These are phyloP conservation scores for Fennellomyces sp. DNA, from an alignment of 371 early-diverging fungal species.

Conservation along the genomic window DNA sequence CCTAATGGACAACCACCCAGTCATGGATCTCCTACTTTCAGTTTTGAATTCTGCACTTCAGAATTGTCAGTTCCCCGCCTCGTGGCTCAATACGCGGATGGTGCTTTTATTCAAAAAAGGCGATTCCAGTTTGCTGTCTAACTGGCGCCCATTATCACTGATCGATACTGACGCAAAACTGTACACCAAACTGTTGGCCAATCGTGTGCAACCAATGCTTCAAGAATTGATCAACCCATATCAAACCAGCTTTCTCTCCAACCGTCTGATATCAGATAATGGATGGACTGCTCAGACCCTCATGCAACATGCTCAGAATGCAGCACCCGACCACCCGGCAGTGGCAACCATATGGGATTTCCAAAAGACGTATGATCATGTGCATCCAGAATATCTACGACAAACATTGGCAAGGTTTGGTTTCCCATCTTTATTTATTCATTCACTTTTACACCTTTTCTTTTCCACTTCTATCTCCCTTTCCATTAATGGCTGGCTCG, in stretches of 20 bases:
- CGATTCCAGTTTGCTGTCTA: slow-evolving; percentile 12
- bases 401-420: not conserved
- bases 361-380: not conserved
- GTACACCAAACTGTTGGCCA: slow-evolving; percentile 15
- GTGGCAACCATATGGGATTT: not conserved
- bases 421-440: not conserved
- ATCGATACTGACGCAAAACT: slow-evolving; percentile 15
- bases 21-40: slow-evolving; percentile 1
- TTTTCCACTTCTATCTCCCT: not conserved
- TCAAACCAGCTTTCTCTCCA: slow-evolving; percentile 22
- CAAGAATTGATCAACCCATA: slow-evolving; percentile 3
- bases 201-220: not conserved
- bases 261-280: slow-evolving; percentile 11
- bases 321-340: not conserved
- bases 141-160: slow-evolving; percentile 27
- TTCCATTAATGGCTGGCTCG: slow-evolving; percentile 20
- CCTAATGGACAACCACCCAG: not conserved
- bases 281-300: slow-evolving; percentile 7
- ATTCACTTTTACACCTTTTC: not conserved
- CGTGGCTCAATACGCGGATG: slow-evolving; percentile 14
- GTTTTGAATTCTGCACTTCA: slow-evolving; percentile 17
- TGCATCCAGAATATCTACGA: slow-evolving; percentile 1
- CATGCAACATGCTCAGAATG: not conserved
- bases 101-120: slow-evolving; percentile 35
- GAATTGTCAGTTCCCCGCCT: not conserved